A percentile compares a stretch with the other conserved stretches of the same genome.
Evolutionary conservation across 1,139 yeast genomes (phyloP).

Genomic region (Candida gigantensis): DNA sequence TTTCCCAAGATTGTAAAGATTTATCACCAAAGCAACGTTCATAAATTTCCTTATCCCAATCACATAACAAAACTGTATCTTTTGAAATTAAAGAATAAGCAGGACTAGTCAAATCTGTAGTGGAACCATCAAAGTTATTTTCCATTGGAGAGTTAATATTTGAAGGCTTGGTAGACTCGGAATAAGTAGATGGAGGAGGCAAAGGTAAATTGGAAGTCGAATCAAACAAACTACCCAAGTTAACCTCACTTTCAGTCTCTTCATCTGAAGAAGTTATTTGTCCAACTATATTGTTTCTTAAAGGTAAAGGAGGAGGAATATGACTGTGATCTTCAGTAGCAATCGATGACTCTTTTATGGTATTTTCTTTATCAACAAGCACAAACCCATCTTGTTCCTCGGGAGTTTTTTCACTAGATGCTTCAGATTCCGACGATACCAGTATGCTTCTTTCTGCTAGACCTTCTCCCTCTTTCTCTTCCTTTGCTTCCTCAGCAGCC

Average conservation of each 20-base stretch:
- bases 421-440: slow-evolving; percentile 8
- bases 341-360: neutral
- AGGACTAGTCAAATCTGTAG: slow-evolving; percentile 7
- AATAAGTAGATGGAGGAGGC: slow-evolving; percentile 19
- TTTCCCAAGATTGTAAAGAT: slow-evolving; percentile 54
- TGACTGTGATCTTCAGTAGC: slow-evolving; percentile 3
- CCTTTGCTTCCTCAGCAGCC: neutral
- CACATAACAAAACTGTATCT: slow-evolving; percentile 64
- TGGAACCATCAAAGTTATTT: slow-evolving; percentile 8
- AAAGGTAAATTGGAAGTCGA: slow-evolving; percentile 25
- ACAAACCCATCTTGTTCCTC: slow-evolving; percentile 24
- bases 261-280: slow-evolving; percentile 18
- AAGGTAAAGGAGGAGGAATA: slow-evolving; percentile 1
- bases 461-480: too few species aligned
- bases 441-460: slow-evolving; percentile 7
- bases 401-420: neutral
- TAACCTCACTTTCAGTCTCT: slow-evolving; percentile 21
- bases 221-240: slow-evolving; percentile 30
- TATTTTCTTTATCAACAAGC: slow-evolving; percentile 18
- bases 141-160: slow-evolving; percentile 26
- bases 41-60: slow-evolving; percentile 59
- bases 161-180: slow-evolving; percentile 25
- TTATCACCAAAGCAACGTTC: slow-evolving; percentile 51
- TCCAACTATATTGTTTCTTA: slow-evolving; percentile 4
- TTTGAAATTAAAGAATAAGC: slow-evolving; percentile 25